These are phyloP conservation scores for Dillenia suffruticosa DNA, from an alignment of 164 flowering plant species.

Conservation along the genomic window DNA sequence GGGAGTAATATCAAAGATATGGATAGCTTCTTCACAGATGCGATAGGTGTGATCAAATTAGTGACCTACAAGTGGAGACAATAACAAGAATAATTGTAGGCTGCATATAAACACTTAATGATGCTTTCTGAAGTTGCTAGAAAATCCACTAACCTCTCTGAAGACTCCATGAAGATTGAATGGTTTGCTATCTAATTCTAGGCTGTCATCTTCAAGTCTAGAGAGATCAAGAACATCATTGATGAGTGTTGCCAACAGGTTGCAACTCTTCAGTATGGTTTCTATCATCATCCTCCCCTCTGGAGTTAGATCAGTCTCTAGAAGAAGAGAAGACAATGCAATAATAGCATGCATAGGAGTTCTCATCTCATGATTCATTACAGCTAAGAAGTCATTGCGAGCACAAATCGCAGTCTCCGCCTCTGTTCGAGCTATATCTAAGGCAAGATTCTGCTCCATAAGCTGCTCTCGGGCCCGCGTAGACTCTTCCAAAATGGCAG, in stretches of 20 bases:
- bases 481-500: constrained; percentile 80
- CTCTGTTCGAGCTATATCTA: constrained; percentile 62
- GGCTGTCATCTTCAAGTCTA: constrained; percentile 78
- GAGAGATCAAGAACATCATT: constrained; percentile 84
- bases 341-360: constrained; percentile 75
- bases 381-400: constrained; percentile 74
- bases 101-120: no score
- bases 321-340: constrained; percentile 63
- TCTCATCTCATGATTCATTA: constrained; percentile 86
- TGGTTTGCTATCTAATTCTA: constrained; percentile 36
- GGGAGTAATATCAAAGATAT: constrained; percentile 39
- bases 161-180: constrained; percentile 58
- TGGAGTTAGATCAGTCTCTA: constrained; percentile 61
- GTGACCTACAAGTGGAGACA: constrained; percentile 34
- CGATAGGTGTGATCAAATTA: constrained; percentile 55
- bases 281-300: constrained; percentile 74
- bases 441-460: constrained; percentile 67
- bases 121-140: no score
- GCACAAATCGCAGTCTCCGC: constrained; percentile 78
- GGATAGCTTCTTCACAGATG: constrained; percentile 58
- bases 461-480: constrained; percentile 72
- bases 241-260: constrained; percentile 62
- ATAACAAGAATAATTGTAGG: neutral
- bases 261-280: constrained; percentile 67
- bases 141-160: constrained; percentile 43